Evolutionary conservation across 1,139 yeast genomes (phyloP).

Genomic region (Pichia sp.): DNA sequence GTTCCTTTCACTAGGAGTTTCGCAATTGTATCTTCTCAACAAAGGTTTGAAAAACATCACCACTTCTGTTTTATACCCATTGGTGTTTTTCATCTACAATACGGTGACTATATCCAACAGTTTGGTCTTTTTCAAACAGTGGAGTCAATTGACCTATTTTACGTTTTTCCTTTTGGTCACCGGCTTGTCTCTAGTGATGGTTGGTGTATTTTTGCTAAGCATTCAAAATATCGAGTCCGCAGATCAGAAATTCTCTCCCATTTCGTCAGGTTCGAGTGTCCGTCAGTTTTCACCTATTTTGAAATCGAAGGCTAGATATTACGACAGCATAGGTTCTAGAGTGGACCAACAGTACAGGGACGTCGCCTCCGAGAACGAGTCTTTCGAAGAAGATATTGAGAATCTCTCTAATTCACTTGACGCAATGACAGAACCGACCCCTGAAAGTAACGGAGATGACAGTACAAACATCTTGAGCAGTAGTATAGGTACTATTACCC

Average conservation of each 20-base stretch:
- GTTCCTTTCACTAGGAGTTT: conserved; percentile 66
- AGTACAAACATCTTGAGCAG: conserved; percentile 7
- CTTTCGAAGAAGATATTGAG: conserved; percentile 3
- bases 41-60: conserved; percentile 68
- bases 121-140: conserved; percentile 56
- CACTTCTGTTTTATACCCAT: conserved; percentile 77
- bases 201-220: conserved; percentile 54
- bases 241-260: background rate
- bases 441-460: background rate
- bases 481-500: conserved; percentile 10
- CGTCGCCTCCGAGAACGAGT: background rate
- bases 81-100: conserved; percentile 82
- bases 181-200: conserved; percentile 48
- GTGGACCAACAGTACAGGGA: background rate
- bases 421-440: background rate
- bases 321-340: conserved; percentile 1
- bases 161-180: conserved; percentile 44
- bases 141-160: conserved; percentile 36
- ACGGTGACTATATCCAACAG: conserved; percentile 72
- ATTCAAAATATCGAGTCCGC: conserved; percentile 30
- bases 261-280: background rate
- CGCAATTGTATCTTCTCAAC: conserved; percentile 71
- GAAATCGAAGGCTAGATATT: conserved; percentile 4
- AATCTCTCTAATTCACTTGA: background rate
- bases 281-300: background rate